Evolutionary conservation across 2,329 filamentous ascomycete genomes (phyloP).

Genomic region (Trichothecium roseum): DNA sequence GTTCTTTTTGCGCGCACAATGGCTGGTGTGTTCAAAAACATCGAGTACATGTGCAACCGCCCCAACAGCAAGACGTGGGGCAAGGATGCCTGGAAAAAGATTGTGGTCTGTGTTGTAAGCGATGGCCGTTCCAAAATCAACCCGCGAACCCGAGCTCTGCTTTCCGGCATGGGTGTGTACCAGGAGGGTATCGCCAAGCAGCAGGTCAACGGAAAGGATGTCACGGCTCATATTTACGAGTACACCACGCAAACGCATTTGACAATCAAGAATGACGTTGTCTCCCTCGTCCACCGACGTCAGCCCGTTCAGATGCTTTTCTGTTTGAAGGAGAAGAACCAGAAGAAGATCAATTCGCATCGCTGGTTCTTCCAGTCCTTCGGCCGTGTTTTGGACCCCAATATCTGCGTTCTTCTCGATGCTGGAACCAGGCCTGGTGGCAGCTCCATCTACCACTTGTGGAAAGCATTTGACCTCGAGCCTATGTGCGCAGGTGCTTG

Average conservation of each 20-base stretch:
- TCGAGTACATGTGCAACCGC: constrained; percentile 94
- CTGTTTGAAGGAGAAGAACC: constrained; percentile 98
- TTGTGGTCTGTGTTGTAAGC: constrained; percentile 94
- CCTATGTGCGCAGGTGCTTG: constrained; percentile 97
- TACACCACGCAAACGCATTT: constrained; percentile 83
- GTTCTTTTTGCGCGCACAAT: constrained; percentile 91
- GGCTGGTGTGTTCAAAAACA: constrained; percentile 96
- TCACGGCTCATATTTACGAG: constrained; percentile 96
- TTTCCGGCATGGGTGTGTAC: constrained; percentile 91
- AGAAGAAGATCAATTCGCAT: constrained; percentile 99
- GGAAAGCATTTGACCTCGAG: constrained; percentile 97
- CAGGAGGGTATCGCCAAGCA: constrained; percentile 98
- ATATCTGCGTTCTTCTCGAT: constrained; percentile 93
- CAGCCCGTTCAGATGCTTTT: constrained; percentile 95
- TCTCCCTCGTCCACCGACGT: constrained; percentile 72
- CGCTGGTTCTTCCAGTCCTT: constrained; percentile 99
- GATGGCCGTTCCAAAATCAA: constrained; percentile 98
- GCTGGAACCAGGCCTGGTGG: constrained; percentile 90
- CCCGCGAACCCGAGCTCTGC: constrained; percentile 73
- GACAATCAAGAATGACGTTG: constrained; percentile 81
- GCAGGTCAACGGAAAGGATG: constrained; percentile 91
- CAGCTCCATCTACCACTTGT: constrained; percentile 93
- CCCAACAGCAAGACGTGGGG: constrained; percentile 96
- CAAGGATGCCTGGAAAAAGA: constrained; percentile 98
- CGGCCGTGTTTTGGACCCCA: constrained; percentile 81